phyloP scores from a whole-genome alignment of 352 stramenopile genomes.

The Globisporangium middletonii region DNA sequence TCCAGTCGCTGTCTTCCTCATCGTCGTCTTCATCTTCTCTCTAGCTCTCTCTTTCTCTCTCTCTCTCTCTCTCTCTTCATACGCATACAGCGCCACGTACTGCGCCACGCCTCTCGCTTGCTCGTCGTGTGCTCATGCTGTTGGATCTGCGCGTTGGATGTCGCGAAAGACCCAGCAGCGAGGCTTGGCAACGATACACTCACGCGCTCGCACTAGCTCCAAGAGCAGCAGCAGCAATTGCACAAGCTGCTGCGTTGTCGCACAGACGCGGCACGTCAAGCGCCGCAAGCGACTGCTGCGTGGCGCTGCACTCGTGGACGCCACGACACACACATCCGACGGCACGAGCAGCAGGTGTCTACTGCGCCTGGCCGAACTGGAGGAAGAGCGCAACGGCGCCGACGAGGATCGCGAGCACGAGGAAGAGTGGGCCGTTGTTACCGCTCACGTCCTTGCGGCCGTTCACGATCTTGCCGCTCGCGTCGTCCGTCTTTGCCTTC shows the following conservation, averaged over 20 bases:
- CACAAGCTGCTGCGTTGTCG: no score
- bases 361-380: conserved; percentile 30
- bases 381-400: conserved; percentile 55
- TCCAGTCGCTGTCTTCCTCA: no score
- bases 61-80: not conserved
- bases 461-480: conserved; percentile 24
- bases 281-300: no score
- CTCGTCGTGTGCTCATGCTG: no score
- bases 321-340: not conserved
- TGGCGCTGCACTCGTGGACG: not conserved
- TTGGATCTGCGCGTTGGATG: no score
- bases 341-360: not conserved
- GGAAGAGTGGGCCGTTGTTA: conserved; percentile 46
- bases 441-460: conserved; percentile 57
- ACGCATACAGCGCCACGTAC: not conserved
- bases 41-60: not conserved
- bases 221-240: no score
- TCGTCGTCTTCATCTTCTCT: not conserved
- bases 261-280: no score
- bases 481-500: conserved; percentile 17
- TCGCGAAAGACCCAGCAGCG: no score
- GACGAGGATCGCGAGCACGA: conserved; percentile 42
- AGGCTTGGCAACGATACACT: no score
- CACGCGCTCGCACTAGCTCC: no score
- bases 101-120: not conserved